Evolutionary conservation across 441 rosid species (phyloP).

Genomic region (Syzygium malaccense): DNA sequence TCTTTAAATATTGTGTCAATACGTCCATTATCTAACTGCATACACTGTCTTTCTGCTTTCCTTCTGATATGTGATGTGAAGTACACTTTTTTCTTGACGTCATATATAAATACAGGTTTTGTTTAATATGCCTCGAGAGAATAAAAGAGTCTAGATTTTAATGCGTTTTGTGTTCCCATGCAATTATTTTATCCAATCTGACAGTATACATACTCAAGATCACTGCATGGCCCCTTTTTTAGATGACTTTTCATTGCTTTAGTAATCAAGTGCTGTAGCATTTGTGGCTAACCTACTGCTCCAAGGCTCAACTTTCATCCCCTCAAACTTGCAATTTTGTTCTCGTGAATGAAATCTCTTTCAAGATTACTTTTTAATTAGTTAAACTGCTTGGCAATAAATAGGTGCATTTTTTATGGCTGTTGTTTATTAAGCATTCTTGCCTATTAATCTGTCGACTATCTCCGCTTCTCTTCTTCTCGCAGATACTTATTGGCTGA

Average conservation of each 20-base stretch:
- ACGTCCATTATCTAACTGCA: neutral
- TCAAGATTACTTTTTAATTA: neutral
- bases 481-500: conserved; percentile 89
- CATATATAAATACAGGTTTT: neutral
- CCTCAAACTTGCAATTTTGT: neutral
- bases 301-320: neutral
- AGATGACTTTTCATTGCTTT: neutral
- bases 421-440: neutral
- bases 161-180: neutral
- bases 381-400: neutral
- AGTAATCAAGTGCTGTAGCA: neutral
- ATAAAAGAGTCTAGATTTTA: neutral
- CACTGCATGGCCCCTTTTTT: neutral
- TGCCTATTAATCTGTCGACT: neutral
- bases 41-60: neutral
- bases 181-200: neutral
- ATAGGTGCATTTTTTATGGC: neutral
- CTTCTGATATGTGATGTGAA: neutral
- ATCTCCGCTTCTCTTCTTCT: neutral
- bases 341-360: neutral
- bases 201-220: neutral
- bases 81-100: neutral
- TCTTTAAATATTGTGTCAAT: neutral
- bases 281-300: neutral
- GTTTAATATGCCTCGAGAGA: neutral